Base-by-base conservation (phyloP, 2,329 filamentous ascomycete genomes). In the Bipolaris cookei region DNA sequence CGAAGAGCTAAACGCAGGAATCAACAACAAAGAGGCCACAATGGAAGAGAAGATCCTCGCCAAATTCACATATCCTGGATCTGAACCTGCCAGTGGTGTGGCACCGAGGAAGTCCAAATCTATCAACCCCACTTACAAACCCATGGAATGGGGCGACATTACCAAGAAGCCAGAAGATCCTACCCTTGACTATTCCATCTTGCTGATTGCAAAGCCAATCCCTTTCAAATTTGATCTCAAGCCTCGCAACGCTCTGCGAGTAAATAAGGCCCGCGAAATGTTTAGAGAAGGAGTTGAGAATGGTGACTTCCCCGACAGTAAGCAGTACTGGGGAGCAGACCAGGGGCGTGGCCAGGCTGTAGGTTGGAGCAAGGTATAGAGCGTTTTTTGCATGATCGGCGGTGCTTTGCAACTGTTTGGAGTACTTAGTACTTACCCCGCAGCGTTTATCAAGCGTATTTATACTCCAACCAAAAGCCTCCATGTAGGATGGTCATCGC, bases 121-220 rank as follows among this genome's bases (percentile, higher is more conserved):
- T 16, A 23, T n/a, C 5, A 42, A 42, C 13, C 60, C 56, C 32
- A 57, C 49, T n/a, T 61, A 73, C 51, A 66, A 66, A 44, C 63
- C 66, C 3, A 48, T 65, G 18, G 64, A 69, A 60, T 66, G 66
- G 62, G 62, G 65, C 37, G 58, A 70, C 44, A 44, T 59, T n/a
- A 62, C 53, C 18, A 57, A 69, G 13, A 70, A 67, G 34, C 60
- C 63, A 8, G 53, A 70, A n/a, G 78, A 80, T 46, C 78, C 78
- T 1, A 80, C 79, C 1, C 75, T 80, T 35, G 71, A 79, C 59
- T 80, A 76, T 63, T 76, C 77, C 11, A 78, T 76, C 11, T 64
- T 81, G 10, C 72, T 81, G 30, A 81, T 81, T 43, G 78, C 79
- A 1, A 81, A 81, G 56, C 79, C 79, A 1, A 62, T 77, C 14